Percentiles rank a stretch among this genome's conserved stretches.
Evolutionary conservation across 257 asterid genomes (phyloP).

Genomic region (Scutellaria baicalensis): DNA sequence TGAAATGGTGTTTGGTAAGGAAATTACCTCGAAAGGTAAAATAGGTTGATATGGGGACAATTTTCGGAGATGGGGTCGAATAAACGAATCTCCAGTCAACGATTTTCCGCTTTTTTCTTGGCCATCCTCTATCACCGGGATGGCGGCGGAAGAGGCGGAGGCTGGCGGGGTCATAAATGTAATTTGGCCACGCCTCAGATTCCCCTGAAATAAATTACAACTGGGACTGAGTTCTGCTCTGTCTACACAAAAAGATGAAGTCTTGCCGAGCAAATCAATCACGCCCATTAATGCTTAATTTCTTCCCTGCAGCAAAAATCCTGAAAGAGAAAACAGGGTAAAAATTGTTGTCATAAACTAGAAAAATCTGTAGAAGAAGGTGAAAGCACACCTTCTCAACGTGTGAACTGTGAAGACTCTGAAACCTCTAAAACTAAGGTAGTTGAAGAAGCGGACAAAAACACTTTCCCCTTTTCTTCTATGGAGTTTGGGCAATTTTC

Average conservation of each 20-base stretch:
- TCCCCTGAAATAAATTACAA: slow-evolving; percentile 19
- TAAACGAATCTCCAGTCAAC: slow-evolving; percentile 64
- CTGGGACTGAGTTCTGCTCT: slow-evolving; percentile 22
- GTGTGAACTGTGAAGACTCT: background rate
- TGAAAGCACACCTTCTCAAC: background rate
- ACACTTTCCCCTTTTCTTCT: background rate
- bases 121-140: slow-evolving; percentile 43
- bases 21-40: slow-evolving; percentile 84
- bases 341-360: background rate
- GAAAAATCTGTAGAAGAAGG: background rate
- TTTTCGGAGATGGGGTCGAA: slow-evolving; percentile 73
- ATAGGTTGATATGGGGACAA: slow-evolving; percentile 86
- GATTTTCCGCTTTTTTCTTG: slow-evolving; percentile 17
- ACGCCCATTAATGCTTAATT: slow-evolving; percentile 50
- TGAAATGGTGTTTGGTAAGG: background rate
- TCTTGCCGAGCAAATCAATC: slow-evolving; percentile 47
- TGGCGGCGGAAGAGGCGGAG: slow-evolving; percentile 34
- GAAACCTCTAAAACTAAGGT: background rate
- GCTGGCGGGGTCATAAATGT: slow-evolving; percentile 36
- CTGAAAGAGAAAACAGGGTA: background rate
- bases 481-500: background rate
- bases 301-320: background rate
- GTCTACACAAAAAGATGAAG: slow-evolving; percentile 42
- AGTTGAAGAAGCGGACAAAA: background rate
- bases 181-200: slow-evolving; percentile 25